A percentile compares a stretch with the other conserved stretches of the same genome.
Evolutionary conservation across 139 green algal genomes (phyloP).

Genomic region (Closterium sp.): DNA sequence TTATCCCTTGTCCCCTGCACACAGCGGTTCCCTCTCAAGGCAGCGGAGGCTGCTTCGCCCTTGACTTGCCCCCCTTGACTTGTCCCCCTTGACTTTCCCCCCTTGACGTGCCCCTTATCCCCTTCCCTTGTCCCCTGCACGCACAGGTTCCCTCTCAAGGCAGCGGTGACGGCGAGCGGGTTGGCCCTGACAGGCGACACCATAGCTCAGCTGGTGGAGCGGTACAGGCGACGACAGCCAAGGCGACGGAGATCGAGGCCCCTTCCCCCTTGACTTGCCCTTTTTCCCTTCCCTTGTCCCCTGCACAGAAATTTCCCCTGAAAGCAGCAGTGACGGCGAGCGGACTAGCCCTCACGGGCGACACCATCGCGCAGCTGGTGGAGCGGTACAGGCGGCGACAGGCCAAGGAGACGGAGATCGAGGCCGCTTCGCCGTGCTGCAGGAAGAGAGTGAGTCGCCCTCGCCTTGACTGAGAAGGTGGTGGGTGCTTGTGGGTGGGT

Average conservation of each 20-base stretch:
- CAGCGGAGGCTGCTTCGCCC: too few species aligned
- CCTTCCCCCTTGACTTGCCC: background rate
- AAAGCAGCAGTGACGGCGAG: background rate
- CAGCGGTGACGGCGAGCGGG: background rate
- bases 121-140: background rate
- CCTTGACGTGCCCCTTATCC: background rate
- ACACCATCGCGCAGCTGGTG: background rate
- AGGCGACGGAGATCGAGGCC: background rate
- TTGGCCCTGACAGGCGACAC: background rate
- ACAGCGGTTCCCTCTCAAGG: too few species aligned
- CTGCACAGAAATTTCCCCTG: background rate
- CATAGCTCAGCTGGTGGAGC: background rate
- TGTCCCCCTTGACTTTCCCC: too few species aligned
- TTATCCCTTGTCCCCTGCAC: background rate
- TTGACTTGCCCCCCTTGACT: too few species aligned
- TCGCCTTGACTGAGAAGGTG: too few species aligned
- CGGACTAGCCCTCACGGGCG: background rate
- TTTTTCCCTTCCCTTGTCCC: background rate
- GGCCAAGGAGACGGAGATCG: background rate
- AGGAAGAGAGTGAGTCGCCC: background rate
- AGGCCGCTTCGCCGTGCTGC: background rate
- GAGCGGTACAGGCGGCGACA: background rate
- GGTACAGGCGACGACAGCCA: background rate
- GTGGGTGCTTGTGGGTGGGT: too few species aligned
- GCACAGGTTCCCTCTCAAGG: background rate